Base-by-base conservation (phyloP, 2,329 filamentous ascomycete species). In the Neurospora sp. region DNA sequence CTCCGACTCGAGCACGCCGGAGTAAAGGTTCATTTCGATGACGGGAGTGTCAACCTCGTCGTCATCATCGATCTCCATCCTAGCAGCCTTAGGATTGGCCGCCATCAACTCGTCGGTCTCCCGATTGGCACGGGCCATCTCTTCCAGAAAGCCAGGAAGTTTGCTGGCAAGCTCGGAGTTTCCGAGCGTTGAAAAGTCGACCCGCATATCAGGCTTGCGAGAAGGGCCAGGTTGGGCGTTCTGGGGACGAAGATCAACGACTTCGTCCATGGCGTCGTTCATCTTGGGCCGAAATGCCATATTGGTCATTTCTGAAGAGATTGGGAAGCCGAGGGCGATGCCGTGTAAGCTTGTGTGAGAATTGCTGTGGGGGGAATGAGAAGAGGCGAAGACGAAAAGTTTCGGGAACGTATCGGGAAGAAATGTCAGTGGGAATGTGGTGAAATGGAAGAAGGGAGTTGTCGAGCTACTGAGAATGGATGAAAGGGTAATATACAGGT, bases 111-210 rank as follows among this genome's bases (percentile, higher is more conserved):
- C 72, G 66, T 74, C 68, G 1, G 68, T 70, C 46, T 75, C 73
- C 10, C 72, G 69, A 66, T 76, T 74, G 38, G 71, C 71, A 1
- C 70, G 72, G 7, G 76, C 73, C 2, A 77, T 68, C 72, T 75
- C 73, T 17, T 73, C 72, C 10, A 77, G 68, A 66, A 77, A 77
- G 68, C 74, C 74, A n/a, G 76, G 76, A 7, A 77, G 70, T 1
- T 66, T 67, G 43, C 62, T 28, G 40, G 75, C 36, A 1, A 77
- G 69, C 28, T 72, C 75, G 3, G 73, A 73, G 38, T 68, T 68
- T 3, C 71, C 73, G 10, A 77, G 73, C 66, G 71, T 71, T 2
- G 68, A 38, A 19, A 73, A 71, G 43, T 73, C 73, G 17, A 77
- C 71, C 5, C 73, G 73, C 74, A 75, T 76, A 19, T 66, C 62